These are phyloP conservation scores for Cystobasidium sp. DNA, from an alignment of 1,284 basidiomycete genomes.

Conservation along the genomic window DNA sequence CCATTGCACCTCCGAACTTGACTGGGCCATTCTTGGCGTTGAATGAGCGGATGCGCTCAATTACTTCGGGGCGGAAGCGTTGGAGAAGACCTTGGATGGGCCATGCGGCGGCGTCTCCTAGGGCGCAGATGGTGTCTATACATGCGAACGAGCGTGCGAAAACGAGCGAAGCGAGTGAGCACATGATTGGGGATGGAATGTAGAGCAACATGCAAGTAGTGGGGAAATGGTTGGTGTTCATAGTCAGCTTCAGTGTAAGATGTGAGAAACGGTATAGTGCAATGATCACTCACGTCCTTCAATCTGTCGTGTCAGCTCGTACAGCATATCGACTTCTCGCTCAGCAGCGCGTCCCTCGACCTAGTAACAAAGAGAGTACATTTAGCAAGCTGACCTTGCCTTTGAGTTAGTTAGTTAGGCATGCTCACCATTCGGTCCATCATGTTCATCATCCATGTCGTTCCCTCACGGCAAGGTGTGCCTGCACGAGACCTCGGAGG, in stretches of 20 bases:
- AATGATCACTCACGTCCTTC: constrained; percentile 64
- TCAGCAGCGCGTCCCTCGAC: constrained; percentile 85
- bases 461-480: constrained; percentile 67
- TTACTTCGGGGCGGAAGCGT: constrained; percentile 91
- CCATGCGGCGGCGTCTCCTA: constrained; percentile 96
- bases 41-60: constrained; percentile 80
- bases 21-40: constrained; percentile 79
- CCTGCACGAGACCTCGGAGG: not conserved
- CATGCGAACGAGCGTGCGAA: too few species aligned
- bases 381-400: constrained; percentile 58
- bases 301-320: constrained; percentile 94
- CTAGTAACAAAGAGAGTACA: not conserved
- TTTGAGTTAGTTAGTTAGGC: not conserved
- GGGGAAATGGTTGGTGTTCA: too few species aligned
- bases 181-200: too few species aligned
- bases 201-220: too few species aligned
- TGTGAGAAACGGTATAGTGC: too few species aligned
- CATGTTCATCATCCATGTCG: constrained; percentile 99
- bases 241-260: too few species aligned
- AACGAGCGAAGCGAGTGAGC: too few species aligned
- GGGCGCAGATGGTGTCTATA: constrained; percentile 74
- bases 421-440: constrained; percentile 70
- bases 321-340: constrained; percentile 96
- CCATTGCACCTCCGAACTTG: constrained; percentile 74
- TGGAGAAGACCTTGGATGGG: constrained; percentile 94